Evolutionary conservation across 192 early-diverging fungal genomes (phyloP).

Genomic region (Radiomyces spectabilis): DNA sequence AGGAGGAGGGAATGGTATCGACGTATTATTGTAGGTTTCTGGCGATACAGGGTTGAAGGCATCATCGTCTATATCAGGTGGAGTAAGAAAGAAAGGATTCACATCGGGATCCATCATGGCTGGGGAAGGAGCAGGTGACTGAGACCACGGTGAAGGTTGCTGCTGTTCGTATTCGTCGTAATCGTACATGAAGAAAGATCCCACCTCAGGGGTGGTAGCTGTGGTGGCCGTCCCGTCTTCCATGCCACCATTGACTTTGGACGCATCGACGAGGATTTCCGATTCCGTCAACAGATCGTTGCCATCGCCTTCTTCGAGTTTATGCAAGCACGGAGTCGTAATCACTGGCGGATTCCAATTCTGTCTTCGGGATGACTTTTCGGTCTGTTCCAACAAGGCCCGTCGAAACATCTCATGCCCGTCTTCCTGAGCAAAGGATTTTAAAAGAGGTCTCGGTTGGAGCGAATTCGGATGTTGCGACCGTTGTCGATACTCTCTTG

Average conservation of each 20-base stretch:
- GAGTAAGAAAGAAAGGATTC: conserved; percentile 45
- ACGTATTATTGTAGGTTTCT: conserved; percentile 10
- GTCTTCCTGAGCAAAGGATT: conserved; percentile 6
- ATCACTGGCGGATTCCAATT: conserved; percentile 14
- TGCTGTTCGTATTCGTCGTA: conserved; percentile 50
- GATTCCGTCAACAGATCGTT: background rate
- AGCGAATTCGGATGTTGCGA: conserved; percentile 6
- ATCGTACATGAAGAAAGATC: conserved; percentile 10
- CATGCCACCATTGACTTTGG: background rate
- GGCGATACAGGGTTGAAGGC: conserved; percentile 46
- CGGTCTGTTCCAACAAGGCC: conserved; percentile 7
- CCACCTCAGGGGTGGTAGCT: background rate
- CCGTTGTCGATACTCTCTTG: conserved; percentile 35
- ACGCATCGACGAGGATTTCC: conserved; percentile 11
- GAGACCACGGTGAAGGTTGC: conserved; percentile 48
- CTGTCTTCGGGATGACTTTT: conserved; percentile 13
- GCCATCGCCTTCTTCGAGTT: conserved; percentile 22
- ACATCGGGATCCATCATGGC: conserved; percentile 45
- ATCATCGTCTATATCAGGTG: conserved; percentile 45
- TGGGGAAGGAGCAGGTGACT: conserved; percentile 45
- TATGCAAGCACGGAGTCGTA: conserved; percentile 21
- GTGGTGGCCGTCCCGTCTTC: background rate
- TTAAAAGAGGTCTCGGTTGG: background rate
- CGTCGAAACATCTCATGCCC: conserved; percentile 14
- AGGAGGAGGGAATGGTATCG: conserved; percentile 20